Base-by-base conservation (phyloP, 805 yeast genomes). In the Phaffomyces thermotolerans region DNA sequence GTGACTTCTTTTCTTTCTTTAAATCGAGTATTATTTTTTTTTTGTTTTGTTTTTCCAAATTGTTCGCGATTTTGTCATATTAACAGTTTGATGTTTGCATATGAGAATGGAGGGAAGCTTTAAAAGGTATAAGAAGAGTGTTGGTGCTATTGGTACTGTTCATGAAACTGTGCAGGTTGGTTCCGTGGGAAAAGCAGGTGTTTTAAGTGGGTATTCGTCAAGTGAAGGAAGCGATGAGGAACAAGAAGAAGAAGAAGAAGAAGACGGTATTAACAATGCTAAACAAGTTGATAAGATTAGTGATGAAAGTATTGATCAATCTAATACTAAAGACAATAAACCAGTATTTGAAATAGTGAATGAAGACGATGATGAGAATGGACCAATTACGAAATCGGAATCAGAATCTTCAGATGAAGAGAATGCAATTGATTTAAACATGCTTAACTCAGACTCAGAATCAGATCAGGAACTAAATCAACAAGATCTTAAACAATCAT, bases 341-440 rank as follows among this genome's bases (percentile, higher is more conserved):
- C 57, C 8, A 51, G 50, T 22, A 56, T 46, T 25, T 53, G 52
- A 39, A 33, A 37, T 36, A 20, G 38, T 37, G 12, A 48, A 41
- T 8, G 51, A 34, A 17, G 46, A 41, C 13, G 6, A 12, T 13
- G 29, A 27, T 6, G 12, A 12, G 12, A 27, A 27, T 27, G 29
- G 10, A 10, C 29, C 29, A 12, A 27, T 27, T 4, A 10, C 13
- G 1, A 6, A 12, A 2, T 27, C 29, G 5, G 29, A 27, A 12
- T 27, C 29, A 30, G 32, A 30, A 30, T 30, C 34, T 6, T 51
- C 56, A 8, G 50, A 57, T 3, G 59, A 52, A 8, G 56, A 52
- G 13, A 27, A 27, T 22, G 62, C 48, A 20, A 47, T 51, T 32
- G 64, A 52, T 2, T 35, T 56, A 4, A 59, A 51, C 6, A 41